Percentiles rank a stretch among this genome's conserved stretches.
phyloP scores from a whole-genome alignment of 805 yeast species.

The Pichia gijzeniarum region DNA sequence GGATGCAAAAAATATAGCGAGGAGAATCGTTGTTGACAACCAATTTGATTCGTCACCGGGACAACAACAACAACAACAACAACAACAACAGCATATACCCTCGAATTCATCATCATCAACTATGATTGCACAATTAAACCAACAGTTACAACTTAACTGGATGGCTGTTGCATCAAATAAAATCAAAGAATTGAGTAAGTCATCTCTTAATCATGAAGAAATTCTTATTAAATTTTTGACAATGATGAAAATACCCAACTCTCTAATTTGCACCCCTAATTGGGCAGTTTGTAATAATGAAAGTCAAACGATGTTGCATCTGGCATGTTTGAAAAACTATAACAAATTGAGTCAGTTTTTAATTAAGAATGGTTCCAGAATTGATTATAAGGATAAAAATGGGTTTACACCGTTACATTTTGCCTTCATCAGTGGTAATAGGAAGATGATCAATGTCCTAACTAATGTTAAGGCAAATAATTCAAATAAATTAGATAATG shows the following conservation, averaged over 20 bases:
- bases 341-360: constrained; percentile 53
- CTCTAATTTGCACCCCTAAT: constrained; percentile 54
- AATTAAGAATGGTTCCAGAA: constrained; percentile 55
- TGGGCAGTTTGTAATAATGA: constrained; percentile 75
- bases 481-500: constrained; percentile 45
- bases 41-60: constrained; percentile 13
- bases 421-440: constrained; percentile 71
- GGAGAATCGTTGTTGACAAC: constrained; percentile 73
- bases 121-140: constrained; percentile 15
- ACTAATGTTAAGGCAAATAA: constrained; percentile 59
- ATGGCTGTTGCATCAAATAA: constrained; percentile 46
- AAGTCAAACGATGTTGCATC: constrained; percentile 85
- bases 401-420: constrained; percentile 86
- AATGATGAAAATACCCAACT: constrained; percentile 60
- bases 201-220: constrained; percentile 42
- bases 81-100: neutral
- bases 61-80: constrained; percentile 15
- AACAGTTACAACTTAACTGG: constrained; percentile 33
- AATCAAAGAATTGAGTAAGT: constrained; percentile 39
- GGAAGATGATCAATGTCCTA: constrained; percentile 56
- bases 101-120: neutral
- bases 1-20: constrained; percentile 91
- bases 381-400: constrained; percentile 67
- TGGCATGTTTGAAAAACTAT: constrained; percentile 76
- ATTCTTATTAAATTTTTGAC: constrained; percentile 44